Conservation (phyloP, 257 asterid genomes). For the Coffea canephora region DNA sequence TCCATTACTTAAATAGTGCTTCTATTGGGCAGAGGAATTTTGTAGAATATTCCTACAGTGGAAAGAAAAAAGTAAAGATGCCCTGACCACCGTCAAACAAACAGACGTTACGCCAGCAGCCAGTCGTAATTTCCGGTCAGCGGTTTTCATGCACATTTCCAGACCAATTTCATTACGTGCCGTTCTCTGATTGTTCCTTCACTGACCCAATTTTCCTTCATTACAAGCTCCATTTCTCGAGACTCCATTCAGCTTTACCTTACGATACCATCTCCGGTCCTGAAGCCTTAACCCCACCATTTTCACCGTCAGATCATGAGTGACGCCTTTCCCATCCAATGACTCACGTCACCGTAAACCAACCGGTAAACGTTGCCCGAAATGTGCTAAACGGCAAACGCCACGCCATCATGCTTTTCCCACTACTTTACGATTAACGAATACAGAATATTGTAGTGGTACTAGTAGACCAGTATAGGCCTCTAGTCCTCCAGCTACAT, state of each 20-base stretch:
- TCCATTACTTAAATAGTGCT: too few relatives aligned
- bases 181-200: background rate
- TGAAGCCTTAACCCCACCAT: background rate
- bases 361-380: constrained; percentile 13
- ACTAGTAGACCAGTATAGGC: too few relatives aligned
- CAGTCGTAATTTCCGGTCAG: background rate
- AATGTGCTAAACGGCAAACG: background rate
- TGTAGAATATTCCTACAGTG: background rate
- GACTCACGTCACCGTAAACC: constrained; percentile 18
- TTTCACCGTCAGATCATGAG: constrained; percentile 17
- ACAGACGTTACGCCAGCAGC: background rate
- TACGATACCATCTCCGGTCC: too few relatives aligned
- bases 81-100: background rate
- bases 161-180: background rate
- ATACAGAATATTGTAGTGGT: background rate
- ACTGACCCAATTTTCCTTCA: background rate
- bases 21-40: background rate
- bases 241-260: background rate
- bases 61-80: too few relatives aligned
- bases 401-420: background rate
- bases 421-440: background rate
- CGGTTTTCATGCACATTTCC: background rate
- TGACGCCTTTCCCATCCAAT: constrained; percentile 22
- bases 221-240: background rate
- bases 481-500: background rate